phyloP scores from a whole-genome alignment of 164 flowering plant species.

The Piper betle region DNA sequence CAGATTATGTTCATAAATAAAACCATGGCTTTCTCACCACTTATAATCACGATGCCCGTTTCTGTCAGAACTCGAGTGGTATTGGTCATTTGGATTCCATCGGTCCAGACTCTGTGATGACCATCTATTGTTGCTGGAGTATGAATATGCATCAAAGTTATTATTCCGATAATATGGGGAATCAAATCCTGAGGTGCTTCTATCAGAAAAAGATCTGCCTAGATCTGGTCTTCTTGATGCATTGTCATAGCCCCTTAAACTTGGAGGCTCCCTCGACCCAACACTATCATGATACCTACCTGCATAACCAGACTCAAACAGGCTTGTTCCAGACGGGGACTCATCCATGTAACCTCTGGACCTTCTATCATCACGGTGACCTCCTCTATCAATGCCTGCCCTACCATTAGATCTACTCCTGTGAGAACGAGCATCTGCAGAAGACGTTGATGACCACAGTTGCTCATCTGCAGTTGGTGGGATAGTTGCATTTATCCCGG shows the following conservation, averaged over 20 bases:
- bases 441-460: conserved; percentile 40
- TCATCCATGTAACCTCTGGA: conserved; percentile 42
- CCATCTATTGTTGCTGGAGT: conserved; percentile 9
- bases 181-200: conserved; percentile 31
- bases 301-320: conserved; percentile 24
- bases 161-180: conserved; percentile 17
- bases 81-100: conserved; percentile 3
- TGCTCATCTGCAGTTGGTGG: conserved; percentile 71
- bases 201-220: conserved; percentile 39
- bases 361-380: conserved; percentile 31
- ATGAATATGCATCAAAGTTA: conserved; percentile 17
- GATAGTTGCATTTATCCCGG: conserved; percentile 90
- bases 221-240: conserved; percentile 29
- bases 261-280: conserved; percentile 15
- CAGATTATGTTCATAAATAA: too few species aligned
- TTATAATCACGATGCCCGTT: conserved; percentile 10
- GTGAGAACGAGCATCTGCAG: conserved; percentile 13
- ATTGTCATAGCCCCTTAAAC: conserved; percentile 20
- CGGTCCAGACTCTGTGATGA: conserved; percentile 12
- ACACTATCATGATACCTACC: conserved; percentile 30
- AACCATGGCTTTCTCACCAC: conserved; percentile 1
- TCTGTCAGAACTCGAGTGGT: conserved; percentile 9
- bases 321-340: conserved; percentile 36
- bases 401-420: conserved; percentile 24
- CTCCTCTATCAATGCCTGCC: conserved; percentile 26